Evolutionary conservation across 2,329 filamentous ascomycete species (phyloP).

Genomic region (Aspergillus latus): DNA sequence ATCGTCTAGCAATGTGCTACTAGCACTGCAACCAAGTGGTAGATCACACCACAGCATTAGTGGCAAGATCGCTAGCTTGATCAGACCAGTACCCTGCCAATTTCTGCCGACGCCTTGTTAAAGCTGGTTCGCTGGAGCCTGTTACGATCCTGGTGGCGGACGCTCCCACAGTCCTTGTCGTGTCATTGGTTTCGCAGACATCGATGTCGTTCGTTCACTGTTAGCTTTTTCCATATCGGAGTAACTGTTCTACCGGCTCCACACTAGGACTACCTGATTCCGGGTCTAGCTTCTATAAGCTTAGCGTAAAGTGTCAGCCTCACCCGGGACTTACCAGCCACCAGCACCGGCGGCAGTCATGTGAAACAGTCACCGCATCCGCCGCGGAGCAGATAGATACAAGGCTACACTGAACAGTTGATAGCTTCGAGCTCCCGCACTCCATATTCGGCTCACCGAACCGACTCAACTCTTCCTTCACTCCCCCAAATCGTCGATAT

Average conservation of each 20-base stretch:
- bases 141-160: neutral
- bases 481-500: neutral
- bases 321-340: conserved; percentile 2
- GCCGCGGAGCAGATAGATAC: neutral
- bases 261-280: neutral
- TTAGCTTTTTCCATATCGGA: neutral
- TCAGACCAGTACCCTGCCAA: neutral
- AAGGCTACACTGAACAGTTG: neutral
- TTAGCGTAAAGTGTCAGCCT: neutral
- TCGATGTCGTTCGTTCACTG: neutral
- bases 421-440: neutral
- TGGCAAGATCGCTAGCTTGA: conserved; percentile 5
- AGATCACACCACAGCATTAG: conserved; percentile 2
- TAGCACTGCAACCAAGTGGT: neutral
- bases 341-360: conserved; percentile 4
- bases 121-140: neutral
- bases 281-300: neutral
- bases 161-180: neutral
- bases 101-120: neutral
- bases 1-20: neutral
- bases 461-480: neutral
- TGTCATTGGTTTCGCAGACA: neutral
- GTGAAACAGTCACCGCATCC: conserved; percentile 3
- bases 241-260: conserved; percentile 3
- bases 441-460: conserved; percentile 8